Evolutionary conservation across 2,329 filamentous ascomycete genomes (phyloP), one percentile per base, ranked within the genome.

Genomic region (Penicillium fuscoglaucum): DNA sequence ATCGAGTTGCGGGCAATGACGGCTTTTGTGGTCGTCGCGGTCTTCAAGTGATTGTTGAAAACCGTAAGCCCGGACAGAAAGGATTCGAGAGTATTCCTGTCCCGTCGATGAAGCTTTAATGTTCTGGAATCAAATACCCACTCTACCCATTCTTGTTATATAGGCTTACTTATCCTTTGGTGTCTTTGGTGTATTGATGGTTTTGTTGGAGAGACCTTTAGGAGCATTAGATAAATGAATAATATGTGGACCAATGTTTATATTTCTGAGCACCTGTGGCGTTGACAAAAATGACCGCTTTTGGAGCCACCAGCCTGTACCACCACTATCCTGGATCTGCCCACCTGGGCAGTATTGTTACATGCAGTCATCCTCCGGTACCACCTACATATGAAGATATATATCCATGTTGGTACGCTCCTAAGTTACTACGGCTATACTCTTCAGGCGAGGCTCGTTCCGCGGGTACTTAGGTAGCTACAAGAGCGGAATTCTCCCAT

Each of bases 21-120:
- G 78, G 78, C 6, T 81, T 75, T 60, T 81, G 79, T 68, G 78
- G 77, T 21, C 73, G 72, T 24, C 71, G 70, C 26, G 74, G 71
- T 6, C 70, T 80, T 26, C 76, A 79, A 58, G 74, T 80, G 6
- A 76, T 81, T 61, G 74, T 78, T 49, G 70, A 77, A 53, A 63
- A 78, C 52, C 76, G 76, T 17, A 61, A 72, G 58, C 68, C 74
- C 51, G 78, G 76, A 3, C 72, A 79, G 53, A 76, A 78, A 57
- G 78, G 77, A n/a, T 80, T 74, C 69, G 78, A 80, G 62, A 69
- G 55, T n/a, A 67, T 80, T 13, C 72, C 74, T 37, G 64, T 78
- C n/a, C 77, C 78, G 26, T 61, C 66, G 13, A 51, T 31, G n/a
- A 54, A 21, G 31, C 15, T 56, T 29, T 35, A 45, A 28, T 33